Evolutionary conservation across 78 protist genomes (phyloP).

Genomic region (Chrysochromulina parva): DNA sequence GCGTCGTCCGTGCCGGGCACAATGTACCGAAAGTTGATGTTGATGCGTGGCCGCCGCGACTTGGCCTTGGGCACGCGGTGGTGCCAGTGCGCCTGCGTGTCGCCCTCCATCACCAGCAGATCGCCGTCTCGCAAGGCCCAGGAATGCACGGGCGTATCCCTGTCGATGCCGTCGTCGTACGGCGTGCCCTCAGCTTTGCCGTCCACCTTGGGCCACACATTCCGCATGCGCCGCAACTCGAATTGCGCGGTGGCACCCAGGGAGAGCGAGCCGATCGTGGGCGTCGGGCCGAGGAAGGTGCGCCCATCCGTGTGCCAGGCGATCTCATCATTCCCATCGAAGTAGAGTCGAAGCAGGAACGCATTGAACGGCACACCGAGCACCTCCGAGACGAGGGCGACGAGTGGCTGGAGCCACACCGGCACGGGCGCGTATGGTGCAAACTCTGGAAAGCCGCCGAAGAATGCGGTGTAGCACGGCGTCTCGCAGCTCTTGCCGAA

Average conservation of each 20-base stretch:
- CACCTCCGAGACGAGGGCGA: neutral
- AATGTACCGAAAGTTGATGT: neutral
- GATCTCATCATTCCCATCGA: neutral
- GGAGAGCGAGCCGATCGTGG: neutral
- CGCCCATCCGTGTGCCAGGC: slow-evolving; percentile 1
- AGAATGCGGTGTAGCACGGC: neutral
- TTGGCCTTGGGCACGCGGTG: neutral
- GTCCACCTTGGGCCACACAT: too few relatives aligned
- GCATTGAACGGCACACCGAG: neutral
- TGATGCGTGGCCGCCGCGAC: neutral
- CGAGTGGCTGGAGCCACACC: neutral
- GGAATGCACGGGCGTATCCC: too few relatives aligned
- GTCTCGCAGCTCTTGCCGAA: neutral
- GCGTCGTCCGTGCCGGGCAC: neutral
- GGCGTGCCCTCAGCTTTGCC: neutral
- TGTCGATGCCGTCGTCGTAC: too few relatives aligned
- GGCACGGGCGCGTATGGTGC: neutral
- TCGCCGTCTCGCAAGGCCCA: too few relatives aligned
- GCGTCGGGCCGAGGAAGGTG: neutral
- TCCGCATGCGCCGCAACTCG: neutral
- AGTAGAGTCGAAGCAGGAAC: neutral
- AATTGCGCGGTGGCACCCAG: neutral
- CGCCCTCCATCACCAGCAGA: neutral
- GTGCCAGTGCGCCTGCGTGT: neutral
- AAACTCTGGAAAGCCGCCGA: neutral